Evolutionary conservation across 495 filamentous ascomycete species (phyloP).

Genomic region (Penicillium bialowiezense): DNA sequence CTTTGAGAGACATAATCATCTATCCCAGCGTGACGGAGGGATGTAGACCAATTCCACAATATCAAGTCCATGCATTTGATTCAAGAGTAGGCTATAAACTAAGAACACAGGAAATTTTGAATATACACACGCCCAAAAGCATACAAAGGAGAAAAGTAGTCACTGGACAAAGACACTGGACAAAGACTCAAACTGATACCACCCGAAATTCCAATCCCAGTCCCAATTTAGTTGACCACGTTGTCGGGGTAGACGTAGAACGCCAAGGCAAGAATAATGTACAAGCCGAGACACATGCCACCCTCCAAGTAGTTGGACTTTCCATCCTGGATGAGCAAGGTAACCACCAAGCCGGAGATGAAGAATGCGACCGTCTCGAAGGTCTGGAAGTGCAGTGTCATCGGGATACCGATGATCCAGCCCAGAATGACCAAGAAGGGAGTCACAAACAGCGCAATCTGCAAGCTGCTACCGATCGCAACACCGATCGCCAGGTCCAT

Average conservation of each 20-base stretch:
- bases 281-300: slow-evolving; percentile 79
- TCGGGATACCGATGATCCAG: slow-evolving; percentile 79
- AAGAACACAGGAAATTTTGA: slow-evolving; percentile 4
- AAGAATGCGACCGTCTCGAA: slow-evolving; percentile 97
- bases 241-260: slow-evolving; percentile 87
- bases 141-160: not conserved
- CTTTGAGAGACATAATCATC: too few relatives aligned
- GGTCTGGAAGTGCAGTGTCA: slow-evolving; percentile 89
- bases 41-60: too few relatives aligned
- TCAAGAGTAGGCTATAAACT: too few relatives aligned
- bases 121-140: slow-evolving; percentile 1
- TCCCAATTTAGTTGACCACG: slow-evolving; percentile 6
- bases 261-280: slow-evolving; percentile 80
- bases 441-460: slow-evolving; percentile 92
- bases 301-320: slow-evolving; percentile 96
- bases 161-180: not conserved
- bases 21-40: too few relatives aligned
- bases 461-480: slow-evolving; percentile 88
- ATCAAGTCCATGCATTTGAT: too few relatives aligned
- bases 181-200: not conserved
- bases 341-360: slow-evolving; percentile 83
- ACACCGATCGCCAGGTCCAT: slow-evolving; percentile 97
- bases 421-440: slow-evolving; percentile 88
- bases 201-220: not conserved
- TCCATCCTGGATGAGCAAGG: slow-evolving; percentile 89